Evolutionary conservation across 116 monocot species (phyloP).

Genomic region (Dioscorea cayenensis): DNA sequence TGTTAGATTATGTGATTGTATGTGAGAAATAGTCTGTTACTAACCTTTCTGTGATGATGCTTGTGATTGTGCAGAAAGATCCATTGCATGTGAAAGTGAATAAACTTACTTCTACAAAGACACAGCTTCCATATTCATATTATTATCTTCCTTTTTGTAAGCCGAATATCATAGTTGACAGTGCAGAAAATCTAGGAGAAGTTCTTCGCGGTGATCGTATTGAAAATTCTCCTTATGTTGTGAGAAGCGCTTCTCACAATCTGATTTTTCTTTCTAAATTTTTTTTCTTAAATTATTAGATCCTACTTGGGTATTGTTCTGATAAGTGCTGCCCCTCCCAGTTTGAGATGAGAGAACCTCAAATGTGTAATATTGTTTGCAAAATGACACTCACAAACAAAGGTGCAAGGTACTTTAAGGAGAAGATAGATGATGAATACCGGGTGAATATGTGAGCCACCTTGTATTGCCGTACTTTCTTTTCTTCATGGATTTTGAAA

Average conservation of each 20-base stretch:
- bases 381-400: slow-evolving; percentile 32
- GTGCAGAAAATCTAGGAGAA: slow-evolving; percentile 94
- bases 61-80: slow-evolving; percentile 56
- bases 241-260: slow-evolving; percentile 21
- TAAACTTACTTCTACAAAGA: slow-evolving; percentile 81
- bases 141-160: slow-evolving; percentile 85
- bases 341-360: slow-evolving; percentile 76
- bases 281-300: background rate
- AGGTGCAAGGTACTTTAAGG: slow-evolving; percentile 48
- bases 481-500: background rate
- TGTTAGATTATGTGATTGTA: background rate
- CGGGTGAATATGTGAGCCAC: slow-evolving; percentile 37
- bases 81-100: slow-evolving; percentile 78
- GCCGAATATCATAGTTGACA: slow-evolving; percentile 70
- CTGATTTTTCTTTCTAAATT: background rate
- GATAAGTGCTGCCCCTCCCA: slow-evolving; percentile 6
- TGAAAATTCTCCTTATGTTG: slow-evolving; percentile 89
- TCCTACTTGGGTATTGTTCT: background rate
- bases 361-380: slow-evolving; percentile 59
- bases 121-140: slow-evolving; percentile 86
- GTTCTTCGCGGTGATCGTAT: slow-evolving; percentile 90
- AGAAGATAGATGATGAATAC: slow-evolving; percentile 75
- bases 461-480: background rate
- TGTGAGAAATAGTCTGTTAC: background rate
- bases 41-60: background rate